Evolutionary conservation across 768 basidiomycete species (phyloP), one percentile per base, ranked within the genome.

Genomic region (Collybia nuda): DNA sequence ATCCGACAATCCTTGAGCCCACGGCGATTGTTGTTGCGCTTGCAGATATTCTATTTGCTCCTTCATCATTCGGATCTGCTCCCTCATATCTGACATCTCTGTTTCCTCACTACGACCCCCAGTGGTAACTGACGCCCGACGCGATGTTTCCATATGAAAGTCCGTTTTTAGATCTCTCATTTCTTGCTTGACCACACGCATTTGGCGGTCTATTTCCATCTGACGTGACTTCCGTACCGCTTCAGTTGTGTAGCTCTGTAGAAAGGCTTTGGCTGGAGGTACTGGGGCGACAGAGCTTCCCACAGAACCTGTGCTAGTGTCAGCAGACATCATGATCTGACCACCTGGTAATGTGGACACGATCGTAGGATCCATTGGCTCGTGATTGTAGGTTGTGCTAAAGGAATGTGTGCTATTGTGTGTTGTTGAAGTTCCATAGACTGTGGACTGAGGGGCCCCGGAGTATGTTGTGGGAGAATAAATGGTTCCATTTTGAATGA

Each of bases 41-140:
- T 50, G 54, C 23, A 57, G 41, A 38, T 46, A 45, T 40, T 45
- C 50, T 23, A 57, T 54, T 28, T 57, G 48, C 32, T 45, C 47
- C 14, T 48, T 51, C 56, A 57, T 57, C 24, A 36, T 24, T 15
- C 50, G 35, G 49, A 60, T 52, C 36, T 55, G 51, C 44, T 53
- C 29, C 29, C 46, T 51, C 32, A 58, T 19, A 7, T 41, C 41
- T 5, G 37, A 8, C 40, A 49, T 19, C 35, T 54, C 36, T 14
- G 44, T 29, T 7, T 40, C 35, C 26, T 52, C 47, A 12, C 47
- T 52, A 2, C 44, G 37, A 19, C 28, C 40, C 18, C 24, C 21
- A 29, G 24, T 39, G 15, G 38, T 23, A 21, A 21, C 22, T 29
- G 4, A 6, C 21, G 22, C 22, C 3, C 23, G 44, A 12, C 23